phyloP scores from a whole-genome alignment of 768 basidiomycete species.

The Amanita brunnescens region DNA sequence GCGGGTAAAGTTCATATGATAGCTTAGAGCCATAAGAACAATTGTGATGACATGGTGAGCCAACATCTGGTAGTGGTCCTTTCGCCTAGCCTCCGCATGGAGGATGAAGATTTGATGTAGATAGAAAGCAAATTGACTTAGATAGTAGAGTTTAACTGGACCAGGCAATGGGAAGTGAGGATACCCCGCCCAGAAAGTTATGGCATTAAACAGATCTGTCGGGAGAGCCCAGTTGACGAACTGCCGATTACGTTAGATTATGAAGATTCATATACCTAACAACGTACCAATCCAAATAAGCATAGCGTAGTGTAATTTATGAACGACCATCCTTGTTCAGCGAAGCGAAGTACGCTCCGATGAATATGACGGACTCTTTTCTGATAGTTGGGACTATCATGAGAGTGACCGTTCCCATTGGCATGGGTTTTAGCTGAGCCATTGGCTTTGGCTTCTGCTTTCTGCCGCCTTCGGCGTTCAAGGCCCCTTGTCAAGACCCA shows the following conservation, averaged over 20 bases:
- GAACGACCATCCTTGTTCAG: slow-evolving; percentile 90
- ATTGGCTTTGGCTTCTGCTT: slow-evolving; percentile 17
- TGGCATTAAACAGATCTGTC: slow-evolving; percentile 52
- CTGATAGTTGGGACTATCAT: slow-evolving; percentile 15
- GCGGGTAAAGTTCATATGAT: slow-evolving; percentile 77
- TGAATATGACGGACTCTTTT: slow-evolving; percentile 55
- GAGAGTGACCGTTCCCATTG: slow-evolving; percentile 22
- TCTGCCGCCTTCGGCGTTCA: slow-evolving; percentile 18
- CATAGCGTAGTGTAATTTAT: slow-evolving; percentile 76
- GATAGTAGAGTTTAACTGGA: slow-evolving; percentile 84
- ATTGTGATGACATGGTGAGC: slow-evolving; percentile 90
- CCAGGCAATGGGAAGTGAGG: slow-evolving; percentile 77
- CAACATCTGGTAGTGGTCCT: slow-evolving; percentile 96
- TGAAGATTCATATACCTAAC: slow-evolving; percentile 3
- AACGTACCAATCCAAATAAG: slow-evolving; percentile 75
- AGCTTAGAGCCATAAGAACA: slow-evolving; percentile 66
- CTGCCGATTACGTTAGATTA: slow-evolving; percentile 29
- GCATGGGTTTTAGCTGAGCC: slow-evolving; percentile 15
- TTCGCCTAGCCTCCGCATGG: slow-evolving; percentile 85
- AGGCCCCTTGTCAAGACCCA: slow-evolving; percentile 63
- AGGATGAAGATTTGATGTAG: slow-evolving; percentile 86
- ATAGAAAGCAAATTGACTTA: slow-evolving; percentile 82
- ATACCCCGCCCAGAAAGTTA: slow-evolving; percentile 68
- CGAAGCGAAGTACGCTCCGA: slow-evolving; percentile 76
- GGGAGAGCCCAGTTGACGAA: slow-evolving; percentile 74